A percentile compares a stretch with the other conserved stretches of the same genome.
These are phyloP conservation scores for Sanghuangporus baumii DNA, from an alignment of 1,284 basidiomycete genomes.

Conservation along the genomic window DNA sequence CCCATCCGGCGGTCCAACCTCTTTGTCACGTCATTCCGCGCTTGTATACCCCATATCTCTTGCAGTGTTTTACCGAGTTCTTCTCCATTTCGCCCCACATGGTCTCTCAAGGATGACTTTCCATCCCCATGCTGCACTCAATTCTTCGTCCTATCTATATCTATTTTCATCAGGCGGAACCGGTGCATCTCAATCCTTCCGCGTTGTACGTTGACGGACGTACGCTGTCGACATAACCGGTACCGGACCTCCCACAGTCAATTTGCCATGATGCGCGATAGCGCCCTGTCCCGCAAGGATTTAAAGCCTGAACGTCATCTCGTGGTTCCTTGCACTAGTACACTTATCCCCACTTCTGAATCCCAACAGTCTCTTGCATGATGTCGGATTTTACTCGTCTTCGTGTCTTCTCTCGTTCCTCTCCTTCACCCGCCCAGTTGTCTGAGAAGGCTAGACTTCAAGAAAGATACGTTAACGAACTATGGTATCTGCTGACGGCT, in stretches of 20 bases:
- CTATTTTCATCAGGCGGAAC: constrained; percentile 1
- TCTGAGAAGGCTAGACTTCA: constrained; percentile 26
- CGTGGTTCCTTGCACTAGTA: neutral
- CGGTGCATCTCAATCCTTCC: neutral
- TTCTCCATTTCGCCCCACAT: constrained; percentile 8
- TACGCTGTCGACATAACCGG: constrained; percentile 4
- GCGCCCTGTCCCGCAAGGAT: neutral
- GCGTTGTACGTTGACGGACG: neutral
- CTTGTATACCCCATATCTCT: neutral
- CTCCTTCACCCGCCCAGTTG: constrained; percentile 25
- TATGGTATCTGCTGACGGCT: constrained; percentile 34
- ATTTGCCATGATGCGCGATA: neutral
- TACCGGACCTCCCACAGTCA: neutral
- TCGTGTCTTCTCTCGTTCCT: constrained; percentile 15
- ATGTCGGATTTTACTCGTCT: constrained; percentile 19
- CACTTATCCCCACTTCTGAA: neutral
- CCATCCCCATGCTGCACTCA: neutral
- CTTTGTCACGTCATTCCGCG: neutral
- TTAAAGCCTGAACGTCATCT: neutral
- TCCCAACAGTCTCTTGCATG: neutral
- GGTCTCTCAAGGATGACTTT: neutral
- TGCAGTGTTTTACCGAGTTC: constrained; percentile 13
- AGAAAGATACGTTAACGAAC: constrained; percentile 26
- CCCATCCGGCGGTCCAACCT: neutral
- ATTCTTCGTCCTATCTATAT: neutral